These are phyloP conservation scores for Leptographium galeiforme DNA, from an alignment of 2,329 filamentous ascomycete genomes.

Conservation along the genomic window DNA sequence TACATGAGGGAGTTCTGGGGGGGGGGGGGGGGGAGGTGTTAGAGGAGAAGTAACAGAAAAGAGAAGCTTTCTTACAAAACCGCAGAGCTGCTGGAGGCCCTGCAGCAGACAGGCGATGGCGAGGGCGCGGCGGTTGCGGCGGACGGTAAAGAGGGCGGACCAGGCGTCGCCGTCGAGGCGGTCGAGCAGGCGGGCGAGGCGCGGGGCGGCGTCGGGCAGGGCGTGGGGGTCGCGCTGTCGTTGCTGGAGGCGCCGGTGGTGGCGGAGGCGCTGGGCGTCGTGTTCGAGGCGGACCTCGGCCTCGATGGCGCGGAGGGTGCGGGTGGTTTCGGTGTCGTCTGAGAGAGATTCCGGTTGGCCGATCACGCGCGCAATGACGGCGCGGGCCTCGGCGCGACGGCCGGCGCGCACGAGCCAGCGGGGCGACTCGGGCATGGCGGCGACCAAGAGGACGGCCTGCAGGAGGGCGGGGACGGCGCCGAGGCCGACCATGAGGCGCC, in stretches of 20 bases:
- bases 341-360: no score
- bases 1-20: slow-evolving; percentile 81
- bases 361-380: slow-evolving; percentile 51
- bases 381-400: slow-evolving; percentile 44
- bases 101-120: slow-evolving; percentile 79
- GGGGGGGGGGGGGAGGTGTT: background rate
- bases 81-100: slow-evolving; percentile 76
- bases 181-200: slow-evolving; percentile 13
- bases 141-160: slow-evolving; percentile 40
- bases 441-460: slow-evolving; percentile 54
- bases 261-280: slow-evolving; percentile 33
- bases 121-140: slow-evolving; percentile 60
- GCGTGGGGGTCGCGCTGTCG: background rate
- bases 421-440: slow-evolving; percentile 75
- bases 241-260: background rate
- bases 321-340: slow-evolving; percentile 18
- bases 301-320: slow-evolving; percentile 56
- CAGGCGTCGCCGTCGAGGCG: slow-evolving; percentile 32
- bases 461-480: slow-evolving; percentile 63
- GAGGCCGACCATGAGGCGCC: slow-evolving; percentile 86
- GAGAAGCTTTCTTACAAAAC: slow-evolving; percentile 45
- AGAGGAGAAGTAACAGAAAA: background rate
- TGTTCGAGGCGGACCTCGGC: slow-evolving; percentile 59
- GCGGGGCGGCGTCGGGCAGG: background rate
- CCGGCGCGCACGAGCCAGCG: slow-evolving; percentile 70